Base-by-base conservation (phyloP, 2,329 filamentous ascomycete genomes). In the Talaromyces piceae region DNA sequence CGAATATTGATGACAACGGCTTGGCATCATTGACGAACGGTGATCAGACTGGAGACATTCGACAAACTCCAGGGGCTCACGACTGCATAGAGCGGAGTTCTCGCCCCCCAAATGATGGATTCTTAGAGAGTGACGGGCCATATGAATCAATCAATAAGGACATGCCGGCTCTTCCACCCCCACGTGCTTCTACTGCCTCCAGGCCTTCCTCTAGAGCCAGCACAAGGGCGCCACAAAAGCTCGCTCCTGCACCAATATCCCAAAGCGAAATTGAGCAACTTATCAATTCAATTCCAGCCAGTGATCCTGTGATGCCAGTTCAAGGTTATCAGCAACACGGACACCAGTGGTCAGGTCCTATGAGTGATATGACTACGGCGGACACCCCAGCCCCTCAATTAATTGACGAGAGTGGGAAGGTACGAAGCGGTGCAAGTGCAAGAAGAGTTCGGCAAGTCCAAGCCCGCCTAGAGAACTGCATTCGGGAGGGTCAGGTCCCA, bases 401-500 rank as follows among this genome's bases (percentile, higher is more conserved):
- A 1, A 47, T 58, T 18, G 64, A 69, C 49, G 62, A 72, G 58
- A 59, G 63, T 33, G 69, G 67, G 55, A 53, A 53, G n/a, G 54
- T 63, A 51, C 68, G 74, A 50, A 76, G 72, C 62, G 77, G 67
- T 58, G 74, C 67, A 66, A 79, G 69, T 70, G 79, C 67, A 74
- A 84, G 77, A 79, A 86, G 77, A 77, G 85, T 72, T 67, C 87
- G 87, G 56, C 72, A 77, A 51, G 81, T 84, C 45, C 74, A 79
- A 56, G 73, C 78, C 22, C 75, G 75, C 46, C 65, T 84, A 20
- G 72, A 80, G 39, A 67, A 72, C 51, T 76, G 78, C 20, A 83
- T 97, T 49, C 77, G 78, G n/a, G 82, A 82, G 50, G 93, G 93
- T 4, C 81, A 90, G 57, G 86, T 91, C 76, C 93, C 93, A 0